Conservation (phyloP, 176 grass and related monocot genomes). For the Pontederia crassipes region DNA sequence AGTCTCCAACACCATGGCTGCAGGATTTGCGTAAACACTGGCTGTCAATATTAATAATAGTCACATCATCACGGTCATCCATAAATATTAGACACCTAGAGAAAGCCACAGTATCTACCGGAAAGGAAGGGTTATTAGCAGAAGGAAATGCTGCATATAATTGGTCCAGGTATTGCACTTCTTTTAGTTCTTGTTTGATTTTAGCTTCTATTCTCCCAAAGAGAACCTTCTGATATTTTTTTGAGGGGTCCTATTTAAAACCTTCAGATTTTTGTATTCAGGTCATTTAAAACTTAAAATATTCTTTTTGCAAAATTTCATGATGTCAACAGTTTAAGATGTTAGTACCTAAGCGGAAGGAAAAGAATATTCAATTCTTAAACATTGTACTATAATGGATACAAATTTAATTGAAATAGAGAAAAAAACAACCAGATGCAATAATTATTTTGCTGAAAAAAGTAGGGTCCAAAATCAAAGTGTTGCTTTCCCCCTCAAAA, state of each 20-base stretch:
- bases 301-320: too few species aligned
- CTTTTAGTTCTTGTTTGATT: background rate
- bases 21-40: slow-evolving; percentile 96
- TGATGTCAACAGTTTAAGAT: too few species aligned
- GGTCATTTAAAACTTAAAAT: too few species aligned
- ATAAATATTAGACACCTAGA: slow-evolving; percentile 96
- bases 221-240: background rate
- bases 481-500: too few species aligned
- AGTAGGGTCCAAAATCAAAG: too few species aligned
- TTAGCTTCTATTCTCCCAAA: background rate
- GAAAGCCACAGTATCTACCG: slow-evolving; percentile 91
- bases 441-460: too few species aligned
- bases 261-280: background rate
- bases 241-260: background rate
- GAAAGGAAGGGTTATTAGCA: slow-evolving; percentile 88
- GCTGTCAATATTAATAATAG: slow-evolving; percentile 97
- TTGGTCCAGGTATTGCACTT: slow-evolving; percentile 73
- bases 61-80: slow-evolving; percentile 88
- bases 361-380: too few species aligned
- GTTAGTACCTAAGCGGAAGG: too few species aligned
- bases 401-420: too few species aligned
- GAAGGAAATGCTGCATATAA: slow-evolving; percentile 98
- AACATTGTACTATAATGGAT: too few species aligned
- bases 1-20: background rate
- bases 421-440: too few species aligned